Conservation (phyloP, 1,284 basidiomycete species). For the Papiliotrema fonsecae region DNA sequence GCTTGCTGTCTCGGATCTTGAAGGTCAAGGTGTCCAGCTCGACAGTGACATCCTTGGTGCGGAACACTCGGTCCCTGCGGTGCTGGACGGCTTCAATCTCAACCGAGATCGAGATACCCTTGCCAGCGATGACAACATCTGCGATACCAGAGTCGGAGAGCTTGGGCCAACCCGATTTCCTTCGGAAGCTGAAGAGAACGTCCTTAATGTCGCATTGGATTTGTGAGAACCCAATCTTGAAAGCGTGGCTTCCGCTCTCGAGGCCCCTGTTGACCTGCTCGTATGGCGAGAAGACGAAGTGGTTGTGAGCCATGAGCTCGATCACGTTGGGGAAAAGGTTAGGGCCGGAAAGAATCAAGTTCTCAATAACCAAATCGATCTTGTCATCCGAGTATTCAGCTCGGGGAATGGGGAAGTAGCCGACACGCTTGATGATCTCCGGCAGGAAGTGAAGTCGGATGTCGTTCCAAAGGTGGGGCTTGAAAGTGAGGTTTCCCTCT, state of each 20-base stretch:
- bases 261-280: conserved; percentile 49
- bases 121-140: conserved; percentile 80
- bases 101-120: conserved; percentile 51
- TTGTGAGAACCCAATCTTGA: conserved; percentile 69
- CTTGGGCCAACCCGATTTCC: conserved; percentile 51
- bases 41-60: conserved; percentile 54
- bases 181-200: conserved; percentile 74
- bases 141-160: conserved; percentile 85
- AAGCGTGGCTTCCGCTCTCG: conserved; percentile 59
- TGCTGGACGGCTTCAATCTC: conserved; percentile 48
- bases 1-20: conserved; percentile 83
- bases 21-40: conserved; percentile 74
- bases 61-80: conserved; percentile 31
- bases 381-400: conserved; percentile 84
- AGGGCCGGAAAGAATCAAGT: conserved; percentile 78
- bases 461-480: conserved; percentile 80
- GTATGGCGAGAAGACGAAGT: conserved; percentile 77
- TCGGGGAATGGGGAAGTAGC: conserved; percentile 85
- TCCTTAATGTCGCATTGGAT: conserved; percentile 85
- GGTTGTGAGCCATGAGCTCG: conserved; percentile 75
- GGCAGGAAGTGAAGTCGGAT: conserved; percentile 79
- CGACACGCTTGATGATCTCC: conserved; percentile 66
- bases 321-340: conserved; percentile 60
- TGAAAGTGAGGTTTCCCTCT: conserved; percentile 83
- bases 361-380: conserved; percentile 88